These are phyloP conservation scores for Penicillium daleae DNA, from an alignment of 495 filamentous ascomycete genomes.

Conservation along the genomic window DNA sequence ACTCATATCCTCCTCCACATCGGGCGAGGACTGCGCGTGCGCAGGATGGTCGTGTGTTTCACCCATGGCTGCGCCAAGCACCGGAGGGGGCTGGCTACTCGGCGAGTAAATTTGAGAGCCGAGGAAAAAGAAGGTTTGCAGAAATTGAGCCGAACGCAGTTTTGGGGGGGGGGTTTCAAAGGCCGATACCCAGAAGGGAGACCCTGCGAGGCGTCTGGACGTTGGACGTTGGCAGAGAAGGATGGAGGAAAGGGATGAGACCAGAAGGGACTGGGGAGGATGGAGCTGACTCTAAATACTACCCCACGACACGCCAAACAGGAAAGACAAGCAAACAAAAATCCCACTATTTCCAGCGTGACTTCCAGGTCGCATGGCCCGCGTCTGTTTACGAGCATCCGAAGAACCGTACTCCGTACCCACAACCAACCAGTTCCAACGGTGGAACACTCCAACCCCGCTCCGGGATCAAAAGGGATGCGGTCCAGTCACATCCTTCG, in stretches of 20 bases:
- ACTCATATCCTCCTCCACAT: slow-evolving; percentile 55
- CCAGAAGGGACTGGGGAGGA: neutral
- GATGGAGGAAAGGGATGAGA: neutral
- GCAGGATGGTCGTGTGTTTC: slow-evolving; percentile 8
- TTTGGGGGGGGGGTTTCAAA: too few species aligned
- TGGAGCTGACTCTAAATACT: slow-evolving; percentile 7
- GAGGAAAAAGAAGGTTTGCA: neutral
- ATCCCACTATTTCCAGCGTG: neutral
- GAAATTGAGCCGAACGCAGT: neutral
- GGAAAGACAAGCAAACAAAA: neutral
- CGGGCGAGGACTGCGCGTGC: slow-evolving; percentile 18
- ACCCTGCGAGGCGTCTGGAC: neutral
- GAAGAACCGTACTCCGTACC: too few species aligned
- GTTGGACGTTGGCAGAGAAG: neutral
- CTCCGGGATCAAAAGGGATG: slow-evolving; percentile 5
- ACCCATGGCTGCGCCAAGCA: slow-evolving; percentile 12
- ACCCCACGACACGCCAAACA: neutral
- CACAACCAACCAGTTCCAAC: too few species aligned
- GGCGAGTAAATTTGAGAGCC: slow-evolving; percentile 2
- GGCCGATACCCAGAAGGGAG: neutral
- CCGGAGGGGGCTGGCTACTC: slow-evolving; percentile 1
- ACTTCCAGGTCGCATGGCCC: neutral
- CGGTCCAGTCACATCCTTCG: neutral
- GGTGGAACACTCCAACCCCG: neutral
- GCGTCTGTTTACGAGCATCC: neutral